Evolutionary conservation across 208 protist species (phyloP), one percentile per base, ranked within the genome.

Genomic region (Leishmania turanica): DNA sequence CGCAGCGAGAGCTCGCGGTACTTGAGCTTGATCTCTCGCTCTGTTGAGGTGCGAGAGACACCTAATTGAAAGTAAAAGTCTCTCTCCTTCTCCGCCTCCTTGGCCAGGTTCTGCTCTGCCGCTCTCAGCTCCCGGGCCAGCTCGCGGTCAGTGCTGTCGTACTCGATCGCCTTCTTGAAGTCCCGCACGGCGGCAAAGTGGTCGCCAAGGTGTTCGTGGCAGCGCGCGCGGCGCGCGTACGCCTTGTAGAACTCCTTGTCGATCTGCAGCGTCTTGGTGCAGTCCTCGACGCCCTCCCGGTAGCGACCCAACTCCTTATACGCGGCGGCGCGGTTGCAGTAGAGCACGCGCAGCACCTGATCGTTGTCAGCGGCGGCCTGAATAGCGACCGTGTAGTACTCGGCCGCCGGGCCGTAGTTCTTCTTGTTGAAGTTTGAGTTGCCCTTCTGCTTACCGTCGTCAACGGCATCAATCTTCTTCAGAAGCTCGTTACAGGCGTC

Each of bases 291-390:
- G 42, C 91, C 94, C 72, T 97, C 93, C 34, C 93, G 88, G 85
- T 92, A 98, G 83, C 90, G 89, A 75, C 89, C 89, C 24, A 98
- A 83, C 83, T 98, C 92, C 86, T 97, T 97, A 81, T 95, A 86
- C 19, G 96, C 94, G 17, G 96, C 96, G 45, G 96, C 95, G 62
- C 96, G 93, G 83, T 98, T 98, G 88, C 92, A 97, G 88, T 98
- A 96, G 64, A 98, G 87, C 71, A 98, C 96, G 58, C 94, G 93
- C 79, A 97, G 81, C 60, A 98, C 93, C 75, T 96, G 89, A 53
- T 94, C 87, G 73, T 96, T 97, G 80, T 86, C 88, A 13, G 81
- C 83, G 1, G 93, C 90, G 62, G 84, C 71, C 21, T 90, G 82
- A 73, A 98, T 95, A 42, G 91, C 95, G 24, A 58, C 68, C 21